Percentiles rank a stretch among this genome's conserved stretches.
Evolutionary conservation across 108 stramenopile genomes (phyloP).

Genomic region (Stephanodiscus minutulus): DNA sequence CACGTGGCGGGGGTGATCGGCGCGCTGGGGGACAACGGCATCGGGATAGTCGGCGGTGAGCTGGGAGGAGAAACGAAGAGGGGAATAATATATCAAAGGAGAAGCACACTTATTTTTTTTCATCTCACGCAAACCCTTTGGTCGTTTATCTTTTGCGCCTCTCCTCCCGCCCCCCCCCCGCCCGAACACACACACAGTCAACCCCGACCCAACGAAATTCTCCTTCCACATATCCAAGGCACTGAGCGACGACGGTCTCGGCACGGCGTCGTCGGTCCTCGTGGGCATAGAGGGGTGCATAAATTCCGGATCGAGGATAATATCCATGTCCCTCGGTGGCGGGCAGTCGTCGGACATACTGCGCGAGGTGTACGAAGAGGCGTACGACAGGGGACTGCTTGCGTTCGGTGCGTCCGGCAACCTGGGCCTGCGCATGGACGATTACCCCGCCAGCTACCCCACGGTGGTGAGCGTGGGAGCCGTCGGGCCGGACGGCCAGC

Average conservation of each 20-base stretch:
- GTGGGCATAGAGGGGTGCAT: conserved; percentile 47
- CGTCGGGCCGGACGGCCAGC: conserved; percentile 27
- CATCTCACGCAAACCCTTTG: no score
- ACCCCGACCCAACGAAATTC: conserved; percentile 40
- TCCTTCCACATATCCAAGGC: conserved; percentile 52
- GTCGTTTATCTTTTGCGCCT: no score
- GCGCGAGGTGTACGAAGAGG: conserved; percentile 25
- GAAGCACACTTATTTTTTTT: neutral
- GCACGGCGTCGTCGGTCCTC: conserved; percentile 34
- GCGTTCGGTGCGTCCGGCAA: conserved; percentile 62
- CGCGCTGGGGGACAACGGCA: conserved; percentile 49
- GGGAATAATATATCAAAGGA: no score
- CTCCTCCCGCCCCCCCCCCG: neutral
- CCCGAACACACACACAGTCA: conserved; percentile 17
- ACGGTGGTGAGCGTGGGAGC: conserved; percentile 56
- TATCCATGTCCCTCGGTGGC: conserved; percentile 46
- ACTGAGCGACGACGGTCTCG: conserved; percentile 34
- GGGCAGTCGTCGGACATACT: conserved; percentile 28
- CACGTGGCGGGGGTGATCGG: conserved; percentile 72
- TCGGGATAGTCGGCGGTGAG: conserved; percentile 59
- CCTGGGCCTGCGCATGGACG: conserved; percentile 19
- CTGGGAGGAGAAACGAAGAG: no score
- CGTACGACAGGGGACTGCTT: conserved; percentile 43
- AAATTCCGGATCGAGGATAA: conserved; percentile 49
- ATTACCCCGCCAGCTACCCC: conserved; percentile 54